Base-by-base conservation (phyloP, 371 early-diverging fungal genomes). In the Syncephalastrum sp. region DNA sequence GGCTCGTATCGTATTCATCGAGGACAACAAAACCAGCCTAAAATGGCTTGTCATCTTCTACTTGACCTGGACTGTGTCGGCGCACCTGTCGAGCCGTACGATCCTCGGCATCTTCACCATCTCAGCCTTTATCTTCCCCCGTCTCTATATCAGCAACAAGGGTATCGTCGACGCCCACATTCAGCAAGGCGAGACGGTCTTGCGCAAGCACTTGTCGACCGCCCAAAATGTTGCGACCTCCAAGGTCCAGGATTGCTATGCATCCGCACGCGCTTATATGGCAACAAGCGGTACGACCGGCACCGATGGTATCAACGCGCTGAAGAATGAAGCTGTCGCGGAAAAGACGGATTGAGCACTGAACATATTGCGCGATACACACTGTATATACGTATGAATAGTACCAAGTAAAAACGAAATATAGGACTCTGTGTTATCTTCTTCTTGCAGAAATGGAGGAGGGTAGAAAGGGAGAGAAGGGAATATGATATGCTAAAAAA, bases 1-100 rank as follows among this genome's bases (percentile, higher is more conserved):
- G 5, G 69, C 74, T 25, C 72, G 74, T 41, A 70, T 77, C 50
- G 70, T 77, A 1, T 66, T 77, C 38, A 60, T 77, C 50, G 72
- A 77, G 56, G 61, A 77, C 46, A 72, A 61, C 14, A 24, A 56
- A 17, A 74, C 74, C 7, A 72, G 72, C 45, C 4, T 68, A 17
- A 48, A 60, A 53, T 77, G 77, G 77, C 55, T 70, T 54, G 50
- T 46, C 21, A 64, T 71, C 24, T 73, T 66, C 47, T 77, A 68
- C 42, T 17, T 65, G 42, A 62, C 71, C 43, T 77, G 74, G 74
- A 69, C 65, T 43, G 47, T 73, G 38, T 69, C 77, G 50, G 71
- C 72, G 43, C 68, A 68, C 51, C 54, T 71, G 8, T 65, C 71
- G 41, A 67, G 69, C 24, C 68, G 69, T 54, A 61, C 62, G 12